Evolutionary conservation across 140 eudicot genomes (phyloP), one percentile per base, ranked within the genome.

Genomic region (Senecio squalidus): DNA sequence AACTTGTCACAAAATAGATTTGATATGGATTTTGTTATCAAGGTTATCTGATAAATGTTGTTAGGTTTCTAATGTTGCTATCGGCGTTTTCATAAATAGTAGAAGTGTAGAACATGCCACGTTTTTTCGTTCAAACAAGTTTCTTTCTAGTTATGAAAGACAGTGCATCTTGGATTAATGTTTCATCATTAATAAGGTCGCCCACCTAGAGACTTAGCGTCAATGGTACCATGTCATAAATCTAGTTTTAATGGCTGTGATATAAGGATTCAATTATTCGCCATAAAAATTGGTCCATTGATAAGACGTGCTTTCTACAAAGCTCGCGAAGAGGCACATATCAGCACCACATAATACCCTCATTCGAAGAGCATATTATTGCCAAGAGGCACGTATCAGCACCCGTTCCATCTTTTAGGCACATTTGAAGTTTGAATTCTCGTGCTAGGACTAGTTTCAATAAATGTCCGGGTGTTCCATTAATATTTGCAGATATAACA

Each of bases 291-390:
- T 30, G 28, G 26, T 55, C 15, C 17, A 8, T 55, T 34, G 28
- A 55, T 6, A n/a, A 57, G 17, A 9, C 8, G 20, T 57, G 47
- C 47, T 36, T 22, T 57, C 20, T 13, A 25, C 56, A 18, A 56
- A 68, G 58, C 73, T 25, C n/a, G 45, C 59, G 66, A 68, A 57
- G 30, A 45, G 57, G 50, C 58, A 45, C 58, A 45, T 22, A 38
- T 13, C 24, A 27, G 14, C 55, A 55, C 56, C 64, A 55, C 47
- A 55, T 38, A 50, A 17, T 64, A 64, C 39, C 45, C 23, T 21
- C 30, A 36, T 55, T 41, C 27, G 49, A 46, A 62, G 33, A 7
- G 16, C 68, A 10, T 20, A 28, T 47, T 29, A 62, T 46, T 62
- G 58, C 58, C 48, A 48, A 58, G 22, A n/a, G 22, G 23, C 65